Percentiles rank a stretch among this genome's conserved stretches.
Conservation (phyloP, 495 filamentous ascomycete genomes). For the Saxophila tyrrhenica region DNA sequence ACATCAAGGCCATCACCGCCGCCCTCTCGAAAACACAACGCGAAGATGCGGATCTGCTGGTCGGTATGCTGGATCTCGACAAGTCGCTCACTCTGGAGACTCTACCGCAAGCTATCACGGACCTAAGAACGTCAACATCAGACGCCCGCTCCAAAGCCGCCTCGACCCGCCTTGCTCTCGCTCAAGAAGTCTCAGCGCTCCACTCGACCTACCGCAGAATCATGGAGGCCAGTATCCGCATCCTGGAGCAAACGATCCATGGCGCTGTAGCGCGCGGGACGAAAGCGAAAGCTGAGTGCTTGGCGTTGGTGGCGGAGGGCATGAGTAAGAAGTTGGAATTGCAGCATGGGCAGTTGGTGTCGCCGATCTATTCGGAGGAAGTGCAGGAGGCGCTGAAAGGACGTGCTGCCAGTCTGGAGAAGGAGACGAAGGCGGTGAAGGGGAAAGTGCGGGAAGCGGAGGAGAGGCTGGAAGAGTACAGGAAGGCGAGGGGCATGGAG, state of each 20-base stretch:
- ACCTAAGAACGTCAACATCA: background rate
- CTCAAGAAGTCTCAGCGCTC: background rate
- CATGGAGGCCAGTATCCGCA: constrained; percentile 22
- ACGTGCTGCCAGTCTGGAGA: constrained; percentile 42
- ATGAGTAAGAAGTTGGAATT: constrained; percentile 36
- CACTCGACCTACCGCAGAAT: constrained; percentile 18
- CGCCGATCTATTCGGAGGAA: constrained; percentile 42
- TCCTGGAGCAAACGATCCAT: constrained; percentile 52
- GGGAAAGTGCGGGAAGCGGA: constrained; percentile 18
- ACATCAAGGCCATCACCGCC: background rate
- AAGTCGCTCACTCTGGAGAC: background rate
- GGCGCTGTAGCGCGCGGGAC: constrained; percentile 48
- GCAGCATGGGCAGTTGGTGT: constrained; percentile 12
- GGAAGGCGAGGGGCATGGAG: constrained; percentile 22
- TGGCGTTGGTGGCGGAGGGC: constrained; percentile 48
- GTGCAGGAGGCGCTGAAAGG: constrained; percentile 43
- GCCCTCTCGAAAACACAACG: background rate
- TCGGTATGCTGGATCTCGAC: background rate
- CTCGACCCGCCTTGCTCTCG: constrained; percentile 3
- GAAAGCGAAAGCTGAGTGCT: constrained; percentile 43
- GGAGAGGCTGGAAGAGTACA: constrained; percentile 23
- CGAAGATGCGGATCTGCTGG: background rate
- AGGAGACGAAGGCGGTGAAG: constrained; percentile 9
- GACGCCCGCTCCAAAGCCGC: background rate
- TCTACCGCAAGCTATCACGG: background rate